Percentiles rank a stretch among this genome's conserved stretches.
Conservation (phyloP, 1,284 basidiomycete genomes). For the Abortiporus biennis region DNA sequence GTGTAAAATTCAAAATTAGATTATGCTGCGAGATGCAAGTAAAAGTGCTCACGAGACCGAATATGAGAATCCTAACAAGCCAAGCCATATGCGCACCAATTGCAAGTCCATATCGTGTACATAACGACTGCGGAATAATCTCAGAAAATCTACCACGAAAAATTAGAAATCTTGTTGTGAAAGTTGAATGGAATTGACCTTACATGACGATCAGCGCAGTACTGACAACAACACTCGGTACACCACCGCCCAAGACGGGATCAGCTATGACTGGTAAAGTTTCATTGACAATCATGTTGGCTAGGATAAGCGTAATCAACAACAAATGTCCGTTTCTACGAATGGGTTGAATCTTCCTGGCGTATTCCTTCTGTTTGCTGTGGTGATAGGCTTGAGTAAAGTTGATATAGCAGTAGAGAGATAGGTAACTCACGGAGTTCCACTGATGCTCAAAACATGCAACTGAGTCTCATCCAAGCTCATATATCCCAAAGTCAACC, state of each 20-base stretch:
- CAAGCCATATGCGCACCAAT: constrained; percentile 88
- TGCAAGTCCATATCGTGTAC: constrained; percentile 86
- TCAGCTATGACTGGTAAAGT: constrained; percentile 88
- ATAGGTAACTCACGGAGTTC: constrained; percentile 55
- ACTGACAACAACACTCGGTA: constrained; percentile 73
- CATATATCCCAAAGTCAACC: constrained; percentile 85
- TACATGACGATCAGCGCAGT: constrained; percentile 84
- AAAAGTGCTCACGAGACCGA: constrained; percentile 46
- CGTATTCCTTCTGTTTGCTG: constrained; percentile 74
- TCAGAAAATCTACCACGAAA: constrained; percentile 65
- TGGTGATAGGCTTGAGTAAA: background rate
- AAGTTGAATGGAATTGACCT: constrained; percentile 24
- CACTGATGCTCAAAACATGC: constrained; percentile 79
- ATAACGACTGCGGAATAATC: constrained; percentile 87
- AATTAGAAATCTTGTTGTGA: background rate
- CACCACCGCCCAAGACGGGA: constrained; percentile 78
- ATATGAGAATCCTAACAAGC: constrained; percentile 67
- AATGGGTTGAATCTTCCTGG: constrained; percentile 80
- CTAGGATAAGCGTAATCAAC: constrained; percentile 74
- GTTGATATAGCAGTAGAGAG: background rate
- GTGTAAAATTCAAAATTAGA: background rate
- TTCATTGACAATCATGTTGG: constrained; percentile 90
- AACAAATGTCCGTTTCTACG: constrained; percentile 81
- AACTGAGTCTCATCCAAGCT: constrained; percentile 90
- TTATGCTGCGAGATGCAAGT: background rate